Evolutionary conservation across 768 basidiomycete genomes (phyloP), one percentile per base, ranked within the genome.

Genomic region (Mycena alexandri): DNA sequence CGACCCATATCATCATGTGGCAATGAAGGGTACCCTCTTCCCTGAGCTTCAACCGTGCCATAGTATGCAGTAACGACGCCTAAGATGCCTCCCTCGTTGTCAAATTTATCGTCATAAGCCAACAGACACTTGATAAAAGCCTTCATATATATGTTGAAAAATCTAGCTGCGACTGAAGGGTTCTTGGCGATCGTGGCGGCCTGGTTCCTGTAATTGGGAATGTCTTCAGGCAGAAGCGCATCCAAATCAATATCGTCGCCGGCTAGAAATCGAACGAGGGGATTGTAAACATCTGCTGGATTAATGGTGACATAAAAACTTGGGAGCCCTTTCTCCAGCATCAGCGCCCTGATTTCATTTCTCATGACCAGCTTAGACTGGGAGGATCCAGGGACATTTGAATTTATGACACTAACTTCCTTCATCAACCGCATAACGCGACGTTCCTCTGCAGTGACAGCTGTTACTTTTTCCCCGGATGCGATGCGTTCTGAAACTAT

Each of bases 301-400:
- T 78, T 78, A 10, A 79, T 66, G 0, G 78, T 79, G 11, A 79
- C 29, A 53, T 75, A 79, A 24, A 78, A 74, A 34, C 51, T 52
- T 13, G 51, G 51, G 7, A 52, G 34, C 17, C 51, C 51, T n/a
- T 52, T 52, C 51, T 52, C 51, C 29, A 52, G 17, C 51, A 52
- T 52, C 16, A 52, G n/a, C 8, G 25, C 12, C 17, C 51, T 25
- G 12, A 52, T 52, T 52, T 52, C 16, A 34, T 52, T 52, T 19
- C 51, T 9, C 51, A 52, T 52, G 9, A 50, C 47, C 10, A 50
- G 47, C 19, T 50, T 50, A 11, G 47, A 50, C 19, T 47, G 47
- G 12, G 21, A 21, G 21, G 47, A 50, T 13, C 24, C 47, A 50
- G 47, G 36, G 61, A 44, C 75, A 56, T 5, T 67, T 65, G 11